Base-by-base conservation (phyloP, 2,329 filamentous ascomycete species). In the Sclerotinia trifoliorum region DNA sequence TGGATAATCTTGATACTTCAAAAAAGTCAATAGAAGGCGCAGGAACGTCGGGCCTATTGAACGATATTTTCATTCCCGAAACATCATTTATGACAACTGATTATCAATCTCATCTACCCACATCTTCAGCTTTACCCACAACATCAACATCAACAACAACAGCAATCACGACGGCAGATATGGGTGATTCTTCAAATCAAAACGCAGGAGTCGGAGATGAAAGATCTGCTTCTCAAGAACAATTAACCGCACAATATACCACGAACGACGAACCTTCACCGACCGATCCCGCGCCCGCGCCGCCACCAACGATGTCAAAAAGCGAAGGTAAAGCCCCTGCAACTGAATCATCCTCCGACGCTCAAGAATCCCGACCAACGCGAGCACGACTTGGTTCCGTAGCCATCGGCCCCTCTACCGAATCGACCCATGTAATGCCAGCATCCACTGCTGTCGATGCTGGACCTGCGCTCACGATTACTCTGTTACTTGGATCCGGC, bases 401-500 rank as follows among this genome's bases (percentile, higher is more conserved):
- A 21, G 62, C 62, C 11, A 65, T 65, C n/a, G 62, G 62, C 8
- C 48, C 62, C 29, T 54, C 48, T 21, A 4, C 32, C n/a, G 61
- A 54, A 8, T 42, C 5, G 2, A n/a, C 54, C 54, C n/a, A 35
- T 42, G 13, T 42, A 35, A 24, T n/a, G 21, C 32, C 46, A 55
- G 57, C 70, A 49, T 39, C 72, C 17, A 52, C 68, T 19, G 8
- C 19, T 24, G 61, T 21, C 46, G 73, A 75, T 10, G 81, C 85
- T 62, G 78, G 80, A 5, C 80, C 81, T 3, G 78, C 80, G 8
- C 88, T 92, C 77, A 85, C 86, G 71, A 96, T 98, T 73, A 96
- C 92, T 65, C 83, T 98, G 49, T 85, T 97, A 49, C 85, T 97
- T 68, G 92, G 90, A 0, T 93, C 85, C 0, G 94, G 94, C 55